A percentile compares a stretch with the other conserved stretches of the same genome.
Conservation (phyloP, 176 grass and related monocot genomes). For the Dactylis glomerata region DNA sequence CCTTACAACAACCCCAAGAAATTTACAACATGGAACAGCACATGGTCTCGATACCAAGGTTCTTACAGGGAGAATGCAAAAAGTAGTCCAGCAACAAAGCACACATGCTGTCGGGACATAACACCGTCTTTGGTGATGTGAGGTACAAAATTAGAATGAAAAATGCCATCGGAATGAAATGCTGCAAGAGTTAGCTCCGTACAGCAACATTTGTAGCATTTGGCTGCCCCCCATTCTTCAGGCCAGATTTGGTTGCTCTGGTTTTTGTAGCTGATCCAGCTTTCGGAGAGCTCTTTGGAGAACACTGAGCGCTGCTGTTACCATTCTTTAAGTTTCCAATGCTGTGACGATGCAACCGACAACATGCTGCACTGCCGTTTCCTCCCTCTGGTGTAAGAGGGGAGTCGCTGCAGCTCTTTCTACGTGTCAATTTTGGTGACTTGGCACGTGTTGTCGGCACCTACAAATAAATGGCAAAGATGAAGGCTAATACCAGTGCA, state of each 20-base stretch:
- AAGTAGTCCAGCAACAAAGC: constrained; percentile 41
- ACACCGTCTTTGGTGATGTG: constrained; percentile 30
- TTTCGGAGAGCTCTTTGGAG: constrained; percentile 47
- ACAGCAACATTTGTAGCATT: constrained; percentile 40
- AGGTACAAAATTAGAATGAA: constrained; percentile 51
- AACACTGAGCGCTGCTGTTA: constrained; percentile 42
- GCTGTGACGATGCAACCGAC: constrained; percentile 62
- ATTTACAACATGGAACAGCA: constrained; percentile 36
- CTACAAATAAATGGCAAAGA: constrained; percentile 34
- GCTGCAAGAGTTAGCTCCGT: constrained; percentile 49
- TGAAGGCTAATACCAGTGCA: constrained; percentile 1
- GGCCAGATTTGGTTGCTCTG: constrained; percentile 31
- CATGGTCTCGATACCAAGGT: constrained; percentile 24
- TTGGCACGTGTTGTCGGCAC: constrained; percentile 81
- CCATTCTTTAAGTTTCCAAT: constrained; percentile 58
- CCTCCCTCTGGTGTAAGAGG: constrained; percentile 41
- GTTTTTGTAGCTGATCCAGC: constrained; percentile 30
- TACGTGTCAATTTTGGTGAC: constrained; percentile 74
- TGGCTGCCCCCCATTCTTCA: constrained; percentile 32
- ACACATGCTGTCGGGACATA: constrained; percentile 27
- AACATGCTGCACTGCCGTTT: constrained; percentile 40
- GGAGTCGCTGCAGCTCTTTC: constrained; percentile 80
- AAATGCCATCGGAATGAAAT: constrained; percentile 24
- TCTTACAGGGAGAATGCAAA: constrained; percentile 45
- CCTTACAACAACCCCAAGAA: constrained; percentile 33